Base-by-base conservation (phyloP, 1,284 basidiomycete genomes). In the Singerocomus rubriflavus region DNA sequence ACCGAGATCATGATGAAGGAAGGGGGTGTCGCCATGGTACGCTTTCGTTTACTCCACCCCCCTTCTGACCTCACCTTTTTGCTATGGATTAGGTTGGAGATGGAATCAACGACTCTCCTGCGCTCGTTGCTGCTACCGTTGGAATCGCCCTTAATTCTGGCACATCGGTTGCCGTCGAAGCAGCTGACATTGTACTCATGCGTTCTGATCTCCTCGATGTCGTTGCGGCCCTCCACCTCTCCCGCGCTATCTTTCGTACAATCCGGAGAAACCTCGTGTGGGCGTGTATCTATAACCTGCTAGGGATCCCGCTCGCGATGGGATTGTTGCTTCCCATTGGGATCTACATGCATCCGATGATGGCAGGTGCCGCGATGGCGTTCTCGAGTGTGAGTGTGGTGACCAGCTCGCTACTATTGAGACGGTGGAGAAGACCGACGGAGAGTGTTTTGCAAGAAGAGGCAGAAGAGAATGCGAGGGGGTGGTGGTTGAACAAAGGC, bases 291-390 rank as follows among this genome's bases (percentile, higher is more conserved):
- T 98, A 99, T 76, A 98, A 99, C 67, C 61, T 97, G 25, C 71
- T 98, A 53, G 92, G 95, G 57, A 95, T 99, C 51, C 97, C 97
- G n/a, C 81, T 99, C 34, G 97, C 97, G 12, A 99, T 99, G 97
- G 97, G 97, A 39, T 58, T 98, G 44, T 86, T 99, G 71, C 75
- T 99, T 13, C 97, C 97, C 0, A 83, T 93, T 72, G 93, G 93
- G 7, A 62, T 95, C 33, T 92, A 94, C 69, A 81, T 99, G 65
- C 97, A 96, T 63, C 97, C 97, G 3, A 99, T 99, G 96, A 86
- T 95, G 75, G 95, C 97, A 0, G 96, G 93, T 10, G 91, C 87
- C 1, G 95, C 96, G 21, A 99, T 99, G 97, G 96, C 97, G 16
- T 95, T 92, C 69, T 95, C 91, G 44, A 93, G 90, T 59, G 96